phyloP scores from a whole-genome alignment of 305 asterid genomes.

The Solanum hybrid region DNA sequence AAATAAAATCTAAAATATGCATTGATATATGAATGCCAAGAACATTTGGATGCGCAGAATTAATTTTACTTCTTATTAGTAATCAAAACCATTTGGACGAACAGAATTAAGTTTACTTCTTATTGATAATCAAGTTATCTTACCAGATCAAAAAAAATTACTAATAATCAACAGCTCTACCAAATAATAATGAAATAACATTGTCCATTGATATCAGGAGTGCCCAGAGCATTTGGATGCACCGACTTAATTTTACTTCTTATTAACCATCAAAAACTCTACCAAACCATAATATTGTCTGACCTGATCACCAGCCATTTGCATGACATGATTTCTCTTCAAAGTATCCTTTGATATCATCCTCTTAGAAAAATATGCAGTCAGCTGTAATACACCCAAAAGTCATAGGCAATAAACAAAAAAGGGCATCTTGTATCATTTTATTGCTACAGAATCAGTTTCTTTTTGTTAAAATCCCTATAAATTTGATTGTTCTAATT shows the following conservation, averaged over 20 bases:
- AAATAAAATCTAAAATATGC: background rate
- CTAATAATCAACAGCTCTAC: background rate
- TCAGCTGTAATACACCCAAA: conserved; percentile 30
- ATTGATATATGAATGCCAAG: background rate
- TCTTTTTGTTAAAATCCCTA: background rate
- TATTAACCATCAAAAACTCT: background rate
- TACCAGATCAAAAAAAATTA: background rate
- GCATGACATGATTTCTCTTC: conserved; percentile 62
- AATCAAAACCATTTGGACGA: background rate
- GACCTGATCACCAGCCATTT: conserved; percentile 51
- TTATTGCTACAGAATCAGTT: background rate
- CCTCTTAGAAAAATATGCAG: conserved; percentile 56
- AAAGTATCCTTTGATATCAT: conserved; percentile 62
- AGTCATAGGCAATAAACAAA: background rate
- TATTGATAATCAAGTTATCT: background rate
- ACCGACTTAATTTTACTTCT: background rate
- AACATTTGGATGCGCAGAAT: background rate
- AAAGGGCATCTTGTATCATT: background rate
- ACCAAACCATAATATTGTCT: conserved; percentile 6
- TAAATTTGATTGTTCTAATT: background rate
- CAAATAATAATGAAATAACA: background rate
- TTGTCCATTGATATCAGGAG: background rate
- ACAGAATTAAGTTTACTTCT: background rate
- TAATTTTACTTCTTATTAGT: background rate
- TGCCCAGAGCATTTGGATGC: background rate